A percentile compares a stretch with the other conserved stretches of the same genome.
Evolutionary conservation across 768 basidiomycete genomes (phyloP).

Genomic region (Termitomyces sp.): DNA sequence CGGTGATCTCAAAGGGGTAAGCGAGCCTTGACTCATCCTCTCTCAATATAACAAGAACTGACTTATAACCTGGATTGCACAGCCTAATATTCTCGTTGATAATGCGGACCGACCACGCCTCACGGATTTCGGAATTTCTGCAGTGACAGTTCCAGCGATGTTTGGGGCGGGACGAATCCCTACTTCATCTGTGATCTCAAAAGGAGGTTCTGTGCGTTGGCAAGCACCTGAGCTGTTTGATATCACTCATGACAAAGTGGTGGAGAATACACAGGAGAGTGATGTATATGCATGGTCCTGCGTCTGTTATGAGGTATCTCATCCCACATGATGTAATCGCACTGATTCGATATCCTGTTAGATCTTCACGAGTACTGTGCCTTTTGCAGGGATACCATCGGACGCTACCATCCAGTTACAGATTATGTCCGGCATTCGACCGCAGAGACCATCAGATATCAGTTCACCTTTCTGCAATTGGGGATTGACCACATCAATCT

Average conservation of each 20-base stretch:
- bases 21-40: too few relatives aligned
- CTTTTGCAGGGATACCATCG: too few relatives aligned
- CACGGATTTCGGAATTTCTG: conserved; percentile 24
- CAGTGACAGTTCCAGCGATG: conserved; percentile 15
- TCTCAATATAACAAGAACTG: not conserved
- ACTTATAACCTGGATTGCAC: not conserved
- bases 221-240: conserved; percentile 23
- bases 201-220: conserved; percentile 21
- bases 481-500: conserved; percentile 11
- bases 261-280: conserved; percentile 15
- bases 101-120: conserved; percentile 18
- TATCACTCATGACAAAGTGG: not conserved
- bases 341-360: too few relatives aligned
- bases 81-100: conserved; percentile 23
- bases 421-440: not conserved
- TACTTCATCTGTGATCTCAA: not conserved
- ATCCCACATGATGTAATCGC: too few relatives aligned
- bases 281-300: conserved; percentile 26
- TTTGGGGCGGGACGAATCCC: conserved; percentile 12
- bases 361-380: too few relatives aligned
- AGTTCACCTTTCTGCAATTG: conserved; percentile 1
- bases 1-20: not conserved
- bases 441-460: conserved; percentile 10
- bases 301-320: not conserved
- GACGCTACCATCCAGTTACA: too few relatives aligned